Conservation (phyloP, 371 early-diverging fungal species). For the Circinella minor region DNA sequence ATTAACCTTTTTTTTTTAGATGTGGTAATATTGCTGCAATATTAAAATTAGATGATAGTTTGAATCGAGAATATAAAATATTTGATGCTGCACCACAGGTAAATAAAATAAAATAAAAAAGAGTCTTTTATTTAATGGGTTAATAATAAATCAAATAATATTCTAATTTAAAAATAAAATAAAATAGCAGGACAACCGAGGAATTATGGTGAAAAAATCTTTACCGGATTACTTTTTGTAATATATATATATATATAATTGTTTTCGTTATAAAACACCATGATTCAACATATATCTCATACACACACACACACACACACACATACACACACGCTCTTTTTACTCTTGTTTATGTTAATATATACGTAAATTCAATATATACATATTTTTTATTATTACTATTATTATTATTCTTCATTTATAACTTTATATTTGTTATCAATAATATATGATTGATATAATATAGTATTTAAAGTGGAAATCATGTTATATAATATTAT, state of each 20-base stretch:
- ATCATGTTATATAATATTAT: too few species aligned
- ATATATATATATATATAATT: slow-evolving; percentile 9
- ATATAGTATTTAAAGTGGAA: too few species aligned
- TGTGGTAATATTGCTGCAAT: slow-evolving; percentile 99
- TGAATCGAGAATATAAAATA: slow-evolving; percentile 82
- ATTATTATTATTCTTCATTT: too few species aligned
- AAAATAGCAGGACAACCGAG: slow-evolving; percentile 74
- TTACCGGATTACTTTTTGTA: slow-evolving; percentile 94
- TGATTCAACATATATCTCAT: too few species aligned
- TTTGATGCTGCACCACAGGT: slow-evolving; percentile 87
- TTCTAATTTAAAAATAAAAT: background rate
- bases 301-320: too few species aligned
- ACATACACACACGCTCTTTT: too few species aligned
- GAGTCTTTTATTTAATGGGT: too few species aligned
- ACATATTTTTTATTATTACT: too few species aligned
- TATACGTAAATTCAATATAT: too few species aligned
- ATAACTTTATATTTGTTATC: too few species aligned
- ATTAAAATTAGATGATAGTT: slow-evolving; percentile 93
- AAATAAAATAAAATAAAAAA: background rate
- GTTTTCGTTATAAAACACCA: background rate
- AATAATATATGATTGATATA: too few species aligned
- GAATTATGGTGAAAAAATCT: slow-evolving; percentile 77
- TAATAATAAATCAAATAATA: background rate
- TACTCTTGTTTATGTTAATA: too few species aligned
- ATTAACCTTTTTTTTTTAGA: slow-evolving; percentile 36